phyloP scores from a whole-genome alignment of 2,329 filamentous ascomycete genomes.

The Calonectria leucothoes region DNA sequence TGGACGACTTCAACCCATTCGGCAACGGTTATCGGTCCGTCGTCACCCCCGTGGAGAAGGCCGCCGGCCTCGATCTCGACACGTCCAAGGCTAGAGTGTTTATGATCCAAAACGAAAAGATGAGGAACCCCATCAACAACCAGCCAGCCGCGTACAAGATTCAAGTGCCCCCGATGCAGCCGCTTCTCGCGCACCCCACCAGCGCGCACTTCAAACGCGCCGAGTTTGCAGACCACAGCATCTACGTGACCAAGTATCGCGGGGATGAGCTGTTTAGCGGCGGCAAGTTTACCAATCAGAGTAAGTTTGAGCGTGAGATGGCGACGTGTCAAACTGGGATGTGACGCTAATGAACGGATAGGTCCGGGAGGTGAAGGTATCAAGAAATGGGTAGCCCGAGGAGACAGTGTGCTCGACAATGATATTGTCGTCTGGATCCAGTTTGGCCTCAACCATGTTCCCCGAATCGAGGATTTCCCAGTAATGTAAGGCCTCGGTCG shows the following conservation, averaged over 20 bases:
- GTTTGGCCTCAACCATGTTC: slow-evolving; percentile 66
- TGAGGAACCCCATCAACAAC: slow-evolving; percentile 17
- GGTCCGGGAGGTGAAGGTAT: slow-evolving; percentile 14
- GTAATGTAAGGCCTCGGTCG: slow-evolving; percentile 54
- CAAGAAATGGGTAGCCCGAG: slow-evolving; percentile 56
- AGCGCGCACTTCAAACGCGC: slow-evolving; percentile 7
- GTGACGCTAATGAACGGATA: not conserved
- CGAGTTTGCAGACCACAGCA: slow-evolving; percentile 23
- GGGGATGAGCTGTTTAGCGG: slow-evolving; percentile 71
- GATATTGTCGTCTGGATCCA: slow-evolving; percentile 69
- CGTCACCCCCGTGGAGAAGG: slow-evolving; percentile 12
- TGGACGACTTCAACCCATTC: slow-evolving; percentile 17
- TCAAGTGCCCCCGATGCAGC: slow-evolving; percentile 14
- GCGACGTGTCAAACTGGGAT: too few relatives aligned
- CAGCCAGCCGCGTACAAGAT: slow-evolving; percentile 13
- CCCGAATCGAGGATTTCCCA: slow-evolving; percentile 67
- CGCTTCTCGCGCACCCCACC: slow-evolving; percentile 4
- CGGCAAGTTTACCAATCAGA: slow-evolving; percentile 62
- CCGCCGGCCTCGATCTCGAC: slow-evolving; percentile 16
- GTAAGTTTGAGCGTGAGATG: slow-evolving; percentile 8
- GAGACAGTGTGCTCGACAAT: slow-evolving; percentile 64
- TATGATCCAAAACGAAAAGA: slow-evolving; percentile 9
- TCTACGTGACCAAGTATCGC: slow-evolving; percentile 50
- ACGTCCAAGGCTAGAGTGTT: slow-evolving; percentile 12
- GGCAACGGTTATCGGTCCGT: slow-evolving; percentile 16